Conservation (phyloP, 1,139 yeast genomes). For the Blastobotrys malaysiensis region DNA sequence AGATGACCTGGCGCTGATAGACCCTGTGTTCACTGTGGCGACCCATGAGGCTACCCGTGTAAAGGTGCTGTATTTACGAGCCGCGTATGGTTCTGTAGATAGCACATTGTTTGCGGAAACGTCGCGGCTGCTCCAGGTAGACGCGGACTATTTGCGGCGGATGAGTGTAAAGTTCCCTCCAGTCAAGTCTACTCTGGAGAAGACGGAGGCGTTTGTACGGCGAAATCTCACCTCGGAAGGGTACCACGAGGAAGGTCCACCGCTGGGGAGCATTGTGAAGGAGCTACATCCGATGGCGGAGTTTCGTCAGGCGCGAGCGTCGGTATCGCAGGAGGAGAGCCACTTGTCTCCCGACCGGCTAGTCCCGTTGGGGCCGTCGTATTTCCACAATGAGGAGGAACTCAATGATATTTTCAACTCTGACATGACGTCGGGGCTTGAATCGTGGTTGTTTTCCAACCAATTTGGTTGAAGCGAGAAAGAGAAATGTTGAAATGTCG, state of each 20-base stretch:
- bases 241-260: neutral
- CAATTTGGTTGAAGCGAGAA: conserved; percentile 6
- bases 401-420: neutral
- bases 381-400: neutral
- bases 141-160: conserved; percentile 2
- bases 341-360: neutral
- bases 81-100: neutral
- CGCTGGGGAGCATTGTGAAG: conserved; percentile 6
- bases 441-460: conserved; percentile 4
- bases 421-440: conserved; percentile 2
- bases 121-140: neutral
- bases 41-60: conserved; percentile 12
- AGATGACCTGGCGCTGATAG: conserved; percentile 1
- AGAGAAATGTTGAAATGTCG: too few relatives aligned
- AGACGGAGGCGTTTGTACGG: conserved; percentile 3
- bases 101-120: neutral
- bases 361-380: neutral
- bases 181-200: conserved; percentile 2
- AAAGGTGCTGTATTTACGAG: conserved; percentile 2
- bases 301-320: conserved; percentile 2
- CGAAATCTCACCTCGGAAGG: neutral
- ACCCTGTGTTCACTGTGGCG: conserved; percentile 7
- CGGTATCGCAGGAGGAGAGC: conserved; percentile 1
- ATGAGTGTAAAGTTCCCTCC: conserved; percentile 3
- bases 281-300: conserved; percentile 9